A percentile compares a stretch with the other conserved stretches of the same genome.
Conservation (phyloP, 352 stramenopile species). For the Globisporangium irregulare region DNA sequence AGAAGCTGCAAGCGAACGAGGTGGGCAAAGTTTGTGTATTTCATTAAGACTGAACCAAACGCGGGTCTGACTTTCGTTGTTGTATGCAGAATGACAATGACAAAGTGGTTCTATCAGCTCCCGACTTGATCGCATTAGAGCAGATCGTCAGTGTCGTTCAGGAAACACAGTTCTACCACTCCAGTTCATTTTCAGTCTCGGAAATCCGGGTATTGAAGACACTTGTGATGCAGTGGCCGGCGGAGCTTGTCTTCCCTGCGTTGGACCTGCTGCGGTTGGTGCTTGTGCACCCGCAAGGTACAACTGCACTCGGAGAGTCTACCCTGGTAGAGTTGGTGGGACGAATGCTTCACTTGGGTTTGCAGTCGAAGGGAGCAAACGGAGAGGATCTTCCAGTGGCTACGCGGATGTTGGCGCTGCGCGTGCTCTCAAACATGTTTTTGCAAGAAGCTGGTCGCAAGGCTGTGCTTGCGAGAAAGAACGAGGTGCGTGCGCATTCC, state of each 20-base stretch:
- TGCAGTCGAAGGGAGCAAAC: slow-evolving; percentile 22
- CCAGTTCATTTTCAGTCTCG: slow-evolving; percentile 64
- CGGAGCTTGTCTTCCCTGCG: slow-evolving; percentile 81
- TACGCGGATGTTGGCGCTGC: slow-evolving; percentile 70
- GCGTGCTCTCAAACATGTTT: slow-evolving; percentile 80
- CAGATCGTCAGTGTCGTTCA: slow-evolving; percentile 65
- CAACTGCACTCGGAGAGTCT: slow-evolving; percentile 31
- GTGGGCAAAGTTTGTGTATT: slow-evolving; percentile 22
- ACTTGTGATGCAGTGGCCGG: slow-evolving; percentile 70
- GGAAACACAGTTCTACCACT: slow-evolving; percentile 91
- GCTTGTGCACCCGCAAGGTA: slow-evolving; percentile 86
- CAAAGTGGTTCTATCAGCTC: slow-evolving; percentile 31
- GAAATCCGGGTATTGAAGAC: slow-evolving; percentile 65
- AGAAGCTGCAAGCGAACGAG: slow-evolving; percentile 52
- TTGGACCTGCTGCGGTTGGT: slow-evolving; percentile 91
- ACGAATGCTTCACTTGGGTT: slow-evolving; percentile 36
- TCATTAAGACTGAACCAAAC: slow-evolving; percentile 39
- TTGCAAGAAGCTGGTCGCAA: slow-evolving; percentile 43
- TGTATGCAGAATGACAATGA: slow-evolving; percentile 2
- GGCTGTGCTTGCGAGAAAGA: slow-evolving; percentile 50
- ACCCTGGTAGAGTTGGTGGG: slow-evolving; percentile 33
- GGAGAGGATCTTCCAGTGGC: slow-evolving; percentile 47
- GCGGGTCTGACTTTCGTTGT: slow-evolving; percentile 24
- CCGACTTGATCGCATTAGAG: slow-evolving; percentile 59
- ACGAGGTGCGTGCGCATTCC: slow-evolving; percentile 27